Evolutionary conservation across 169 alveolate genomes (phyloP), one percentile per base, ranked within the genome.

Genomic region (Theileria luwenshuni): DNA sequence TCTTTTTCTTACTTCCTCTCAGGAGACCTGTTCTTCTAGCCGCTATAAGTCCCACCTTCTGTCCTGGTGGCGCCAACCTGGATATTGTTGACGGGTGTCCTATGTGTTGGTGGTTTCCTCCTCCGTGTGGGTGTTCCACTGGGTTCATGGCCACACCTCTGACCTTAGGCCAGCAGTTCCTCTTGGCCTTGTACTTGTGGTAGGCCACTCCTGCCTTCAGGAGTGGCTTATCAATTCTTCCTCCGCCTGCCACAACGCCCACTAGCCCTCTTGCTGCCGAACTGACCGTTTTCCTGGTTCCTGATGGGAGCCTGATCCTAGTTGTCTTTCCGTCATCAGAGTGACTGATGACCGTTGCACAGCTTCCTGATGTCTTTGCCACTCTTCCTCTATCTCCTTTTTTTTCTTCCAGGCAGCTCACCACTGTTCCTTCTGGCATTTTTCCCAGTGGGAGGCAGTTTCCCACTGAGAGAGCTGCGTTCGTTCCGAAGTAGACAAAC

Each of bases 111-210:
- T 92, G 96, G 93, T 96, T 96, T 92, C 99, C 99, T 90, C 99
- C 99, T 79, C 99, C 99, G 90, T 97, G 99, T 25, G 99, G 99
- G 90, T 98, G 99, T 83, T 98, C 99, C 45, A 97, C 99, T 52
- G 99, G 99, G 98, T 98, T 98, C 99, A 98, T 98, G 56, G 99
- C 99, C 33, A 96, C 99, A 94, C 99, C 99, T 86, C 99, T 95
- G 80, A 97, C 99, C 86, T 91, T 96, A 35, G 99, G 99, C 99
- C 99, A 98, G 97, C 98, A 94, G 90, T 97, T 97, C 80, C 99
- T 91, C 95, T 97, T 96, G 58, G 96, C 99, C 91, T 94, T 95
- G 94, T 95, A 97, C 93, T 96, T 97, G 93, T 97, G 99, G 92
- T 92, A 96, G 58, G 97, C 91, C 73, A 92, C 96, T 52, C 99